phyloP scores from a whole-genome alignment of 495 filamentous ascomycete genomes.

The Penicillium tannophilum region DNA sequence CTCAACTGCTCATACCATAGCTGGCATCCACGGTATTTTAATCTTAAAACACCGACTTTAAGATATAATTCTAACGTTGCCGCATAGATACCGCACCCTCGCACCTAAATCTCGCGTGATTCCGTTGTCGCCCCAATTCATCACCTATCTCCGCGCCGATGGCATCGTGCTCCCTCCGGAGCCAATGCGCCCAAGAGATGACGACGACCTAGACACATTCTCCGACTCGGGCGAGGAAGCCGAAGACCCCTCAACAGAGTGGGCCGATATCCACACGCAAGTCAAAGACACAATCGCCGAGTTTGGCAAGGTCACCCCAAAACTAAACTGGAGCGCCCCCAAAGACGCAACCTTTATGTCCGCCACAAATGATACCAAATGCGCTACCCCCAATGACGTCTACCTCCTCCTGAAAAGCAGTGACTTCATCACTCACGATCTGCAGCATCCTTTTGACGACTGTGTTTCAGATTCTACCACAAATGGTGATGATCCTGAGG shows the following conservation, averaged over 20 bases:
- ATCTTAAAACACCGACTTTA: neutral
- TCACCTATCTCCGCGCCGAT: slow-evolving; percentile 87
- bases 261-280: slow-evolving; percentile 71
- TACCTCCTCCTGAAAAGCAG: slow-evolving; percentile 92
- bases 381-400: slow-evolving; percentile 81
- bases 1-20: slow-evolving; percentile 90
- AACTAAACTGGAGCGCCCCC: slow-evolving; percentile 95
- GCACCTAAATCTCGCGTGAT: slow-evolving; percentile 85
- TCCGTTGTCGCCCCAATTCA: slow-evolving; percentile 70
- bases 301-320: slow-evolving; percentile 82
- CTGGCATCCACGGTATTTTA: slow-evolving; percentile 69
- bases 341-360: slow-evolving; percentile 98
- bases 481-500: slow-evolving; percentile 1
- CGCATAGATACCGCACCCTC: slow-evolving; percentile 69
- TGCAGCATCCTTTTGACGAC: slow-evolving; percentile 89
- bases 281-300: slow-evolving; percentile 76
- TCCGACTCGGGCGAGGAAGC: slow-evolving; percentile 49
- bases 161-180: slow-evolving; percentile 83
- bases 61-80: neutral
- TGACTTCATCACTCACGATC: slow-evolving; percentile 90
- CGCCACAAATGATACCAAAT: slow-evolving; percentile 88
- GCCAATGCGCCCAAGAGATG: slow-evolving; percentile 31
- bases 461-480: slow-evolving; percentile 51
- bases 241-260: slow-evolving; percentile 58
- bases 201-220: slow-evolving; percentile 40